phyloP scores from a whole-genome alignment of 139 green algal genomes.

The Chlorella ohadii region DNA sequence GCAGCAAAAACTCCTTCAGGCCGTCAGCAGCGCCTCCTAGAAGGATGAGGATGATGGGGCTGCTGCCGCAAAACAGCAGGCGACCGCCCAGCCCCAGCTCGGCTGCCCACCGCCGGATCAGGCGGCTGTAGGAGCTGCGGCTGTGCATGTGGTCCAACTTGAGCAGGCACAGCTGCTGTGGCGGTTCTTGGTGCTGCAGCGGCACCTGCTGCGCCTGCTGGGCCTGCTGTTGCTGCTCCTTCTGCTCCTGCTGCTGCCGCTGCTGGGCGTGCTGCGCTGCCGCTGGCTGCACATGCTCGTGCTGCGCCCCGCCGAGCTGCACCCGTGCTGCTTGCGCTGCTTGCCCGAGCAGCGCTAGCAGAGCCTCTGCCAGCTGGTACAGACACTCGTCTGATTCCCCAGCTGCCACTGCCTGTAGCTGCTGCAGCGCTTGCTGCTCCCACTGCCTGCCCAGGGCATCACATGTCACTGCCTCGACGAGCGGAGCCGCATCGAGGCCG shows the following conservation, averaged over 20 bases:
- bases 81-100: constrained; percentile 50
- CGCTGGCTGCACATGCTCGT: not conserved
- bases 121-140: constrained; percentile 33
- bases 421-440: not conserved
- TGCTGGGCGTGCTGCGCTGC: not conserved
- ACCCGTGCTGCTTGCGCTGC: not conserved
- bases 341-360: not conserved
- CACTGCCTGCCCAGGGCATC: not conserved
- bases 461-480: not conserved
- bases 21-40: constrained; percentile 11
- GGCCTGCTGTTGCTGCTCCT: not conserved
- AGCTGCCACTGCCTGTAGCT: not conserved
- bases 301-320: not conserved
- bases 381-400: not conserved
- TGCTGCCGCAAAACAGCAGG: constrained; percentile 35
- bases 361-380: not conserved
- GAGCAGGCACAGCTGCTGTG: constrained; percentile 32
- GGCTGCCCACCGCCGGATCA: constrained; percentile 29
- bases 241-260: not conserved
- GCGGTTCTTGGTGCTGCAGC: too few species aligned
- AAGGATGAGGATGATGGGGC: constrained; percentile 45
- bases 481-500: not conserved
- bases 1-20: constrained; percentile 39
- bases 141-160: constrained; percentile 52
- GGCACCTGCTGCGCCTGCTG: not conserved